A percentile compares a stretch with the other conserved stretches of the same genome.
These are phyloP conservation scores for Metschnikowia chrysomelidarum DNA, from an alignment of 805 yeast genomes.

Conservation along the genomic window DNA sequence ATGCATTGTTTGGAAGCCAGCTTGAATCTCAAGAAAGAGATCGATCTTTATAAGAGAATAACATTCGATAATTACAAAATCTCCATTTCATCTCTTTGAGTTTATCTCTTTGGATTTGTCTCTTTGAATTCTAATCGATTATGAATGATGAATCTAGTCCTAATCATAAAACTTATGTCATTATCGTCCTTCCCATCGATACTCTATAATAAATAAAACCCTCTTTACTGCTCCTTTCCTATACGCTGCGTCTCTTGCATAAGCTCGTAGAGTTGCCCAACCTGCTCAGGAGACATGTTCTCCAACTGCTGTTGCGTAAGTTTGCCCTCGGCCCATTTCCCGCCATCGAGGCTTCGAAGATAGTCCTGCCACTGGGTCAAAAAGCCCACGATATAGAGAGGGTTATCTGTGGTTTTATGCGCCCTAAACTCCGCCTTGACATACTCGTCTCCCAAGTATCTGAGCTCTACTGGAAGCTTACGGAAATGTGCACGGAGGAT, in stretches of 20 bases:
- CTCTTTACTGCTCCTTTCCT: slow-evolving; percentile 16
- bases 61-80: no score
- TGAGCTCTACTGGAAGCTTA: slow-evolving; percentile 63
- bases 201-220: no score
- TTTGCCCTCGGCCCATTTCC: slow-evolving; percentile 40
- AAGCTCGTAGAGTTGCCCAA: slow-evolving; percentile 73
- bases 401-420: slow-evolving; percentile 80
- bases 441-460: slow-evolving; percentile 84
- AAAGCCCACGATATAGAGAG: slow-evolving; percentile 91
- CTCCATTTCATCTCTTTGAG: no score
- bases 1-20: no score
- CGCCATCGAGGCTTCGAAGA: slow-evolving; percentile 52
- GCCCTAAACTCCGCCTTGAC: slow-evolving; percentile 87
- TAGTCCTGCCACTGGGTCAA: slow-evolving; percentile 93
- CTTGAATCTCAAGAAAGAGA: no score
- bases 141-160: no score
- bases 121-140: no score
- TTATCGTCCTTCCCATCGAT: no score
- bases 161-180: no score
- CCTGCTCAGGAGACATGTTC: slow-evolving; percentile 88
- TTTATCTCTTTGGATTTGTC: no score
- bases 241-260: slow-evolving; percentile 65
- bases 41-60: no score
- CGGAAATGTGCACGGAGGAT: slow-evolving; percentile 73
- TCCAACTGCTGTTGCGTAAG: slow-evolving; percentile 65